Conservation (phyloP, 2,329 filamentous ascomycete genomes). For the Fusarium oxysporum region DNA sequence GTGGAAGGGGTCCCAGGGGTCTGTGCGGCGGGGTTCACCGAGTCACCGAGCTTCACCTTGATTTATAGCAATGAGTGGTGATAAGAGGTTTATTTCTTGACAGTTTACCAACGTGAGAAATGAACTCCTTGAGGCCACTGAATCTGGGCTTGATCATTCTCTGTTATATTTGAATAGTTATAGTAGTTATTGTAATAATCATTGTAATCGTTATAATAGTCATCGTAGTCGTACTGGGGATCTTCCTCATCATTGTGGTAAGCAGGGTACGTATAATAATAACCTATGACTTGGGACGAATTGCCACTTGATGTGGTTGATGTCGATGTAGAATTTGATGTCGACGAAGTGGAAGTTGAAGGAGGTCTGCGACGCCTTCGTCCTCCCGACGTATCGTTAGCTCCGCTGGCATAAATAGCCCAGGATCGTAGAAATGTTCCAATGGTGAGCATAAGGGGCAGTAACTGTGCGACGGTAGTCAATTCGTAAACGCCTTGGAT, state of each 20-base stretch:
- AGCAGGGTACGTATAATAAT: background rate
- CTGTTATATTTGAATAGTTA: background rate
- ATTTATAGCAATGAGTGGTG: too few species aligned
- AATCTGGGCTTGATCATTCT: background rate
- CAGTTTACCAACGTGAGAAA: constrained; percentile 11
- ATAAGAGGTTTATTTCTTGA: background rate
- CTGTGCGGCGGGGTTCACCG: constrained; percentile 45
- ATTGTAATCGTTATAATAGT: background rate
- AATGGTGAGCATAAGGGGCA: constrained; percentile 49
- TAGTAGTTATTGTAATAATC: background rate
- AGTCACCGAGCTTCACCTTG: constrained; percentile 35
- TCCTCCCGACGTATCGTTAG: background rate
- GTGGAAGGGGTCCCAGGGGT: constrained; percentile 35
- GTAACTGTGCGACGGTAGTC: constrained; percentile 45
- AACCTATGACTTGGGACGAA: background rate
- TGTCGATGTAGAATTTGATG: background rate
- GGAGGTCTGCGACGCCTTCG: background rate
- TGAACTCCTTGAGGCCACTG: constrained; percentile 32
- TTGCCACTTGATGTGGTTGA: background rate
- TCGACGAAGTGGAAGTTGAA: background rate
- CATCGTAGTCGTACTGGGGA: background rate
- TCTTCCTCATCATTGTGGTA: background rate
- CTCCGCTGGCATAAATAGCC: constrained; percentile 34
- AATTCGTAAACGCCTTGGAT: constrained; percentile 42
- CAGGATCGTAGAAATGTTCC: constrained; percentile 46